Conservation (phyloP, 1,284 basidiomycete species). For the Rhodotorula sp. region DNA sequence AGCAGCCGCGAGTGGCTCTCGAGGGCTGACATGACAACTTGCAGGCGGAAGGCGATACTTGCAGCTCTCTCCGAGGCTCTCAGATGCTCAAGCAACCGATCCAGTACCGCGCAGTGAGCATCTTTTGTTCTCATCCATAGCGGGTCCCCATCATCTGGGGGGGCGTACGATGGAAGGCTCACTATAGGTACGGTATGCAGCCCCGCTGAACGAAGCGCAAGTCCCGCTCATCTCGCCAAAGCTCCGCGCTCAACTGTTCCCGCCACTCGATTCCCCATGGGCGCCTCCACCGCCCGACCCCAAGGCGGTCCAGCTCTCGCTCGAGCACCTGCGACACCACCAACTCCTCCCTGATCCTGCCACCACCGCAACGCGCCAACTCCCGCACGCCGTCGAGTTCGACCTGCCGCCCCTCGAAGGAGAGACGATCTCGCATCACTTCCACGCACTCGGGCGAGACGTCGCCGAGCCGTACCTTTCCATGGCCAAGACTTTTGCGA, state of each 20-base stretch:
- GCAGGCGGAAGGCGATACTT: too few species aligned
- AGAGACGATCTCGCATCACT: slow-evolving; percentile 79
- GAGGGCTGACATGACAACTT: too few species aligned
- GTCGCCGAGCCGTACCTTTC: slow-evolving; percentile 78
- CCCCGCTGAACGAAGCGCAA: slow-evolving; percentile 33
- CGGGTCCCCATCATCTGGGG: too few species aligned
- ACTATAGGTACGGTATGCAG: background rate
- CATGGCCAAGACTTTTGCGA: slow-evolving; percentile 66
- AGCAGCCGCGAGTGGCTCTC: too few species aligned
- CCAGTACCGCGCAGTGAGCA: too few species aligned
- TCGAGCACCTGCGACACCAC: slow-evolving; percentile 29
- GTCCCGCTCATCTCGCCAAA: slow-evolving; percentile 38
- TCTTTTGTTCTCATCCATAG: background rate
- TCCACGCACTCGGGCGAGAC: slow-evolving; percentile 70
- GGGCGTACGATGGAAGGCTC: too few species aligned
- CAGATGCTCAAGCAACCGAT: too few species aligned
- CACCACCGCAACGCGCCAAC: background rate
- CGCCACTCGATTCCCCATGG: slow-evolving; percentile 21
- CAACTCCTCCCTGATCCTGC: slow-evolving; percentile 17
- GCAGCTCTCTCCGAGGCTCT: too few species aligned
- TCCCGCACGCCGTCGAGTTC: slow-evolving; percentile 66
- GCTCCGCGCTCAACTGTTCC: slow-evolving; percentile 38
- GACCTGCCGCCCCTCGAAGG: slow-evolving; percentile 83
- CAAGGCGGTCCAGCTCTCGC: slow-evolving; percentile 32
- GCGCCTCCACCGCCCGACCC: slow-evolving; percentile 27